Base-by-base conservation (phyloP, 75 land plant genomes). In the Sequoia sempervirens region DNA sequence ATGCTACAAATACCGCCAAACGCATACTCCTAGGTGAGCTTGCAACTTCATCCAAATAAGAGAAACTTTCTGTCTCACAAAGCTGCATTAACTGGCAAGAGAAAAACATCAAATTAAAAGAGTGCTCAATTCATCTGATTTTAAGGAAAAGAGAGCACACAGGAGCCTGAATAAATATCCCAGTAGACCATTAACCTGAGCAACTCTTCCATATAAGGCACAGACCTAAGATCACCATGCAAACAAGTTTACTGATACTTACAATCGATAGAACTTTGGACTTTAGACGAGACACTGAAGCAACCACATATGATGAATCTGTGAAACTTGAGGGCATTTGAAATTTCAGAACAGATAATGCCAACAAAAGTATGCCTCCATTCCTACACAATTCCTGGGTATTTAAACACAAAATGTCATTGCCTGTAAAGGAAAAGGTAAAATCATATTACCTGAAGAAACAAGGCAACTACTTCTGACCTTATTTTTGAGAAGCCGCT, bases 11-110 rank as follows among this genome's bases (percentile, higher is more conserved):
- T 82, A 91, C 90, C 47, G 96, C 98, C 82, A 97, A 84, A 84
- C 85, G 86, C 93, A 90, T 88, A 84, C 95, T 90, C 68, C 86
- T 84, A 37, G 91, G 84, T 50, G 88, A 86, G 80, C 93, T 89
- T 41, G 95, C 93, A 85, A 96, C 98, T 86, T 97, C 99, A 86
- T 97, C 99, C 87, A 97, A 87, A 87, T 91, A 97, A 30, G 98
- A 96, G 54, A 91, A 86, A 82, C 86, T 88, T 80, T 96, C 99
- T 30, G 96, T 91, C 89, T 97, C 99, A 88, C 98, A 97, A 37
- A 97, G 93, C 75, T 88, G 91, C 88, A 96, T 83, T 82, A 97
- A 85, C 99, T 97, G 89, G 80, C 86, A 45, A 70, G 75, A 54
- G 75, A 54, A 82, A 73, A 75, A 32, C 61, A 66, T 83, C 43